Base-by-base conservation (phyloP, 768 basidiomycete species). In the Leccinellum rugosiceps region DNA sequence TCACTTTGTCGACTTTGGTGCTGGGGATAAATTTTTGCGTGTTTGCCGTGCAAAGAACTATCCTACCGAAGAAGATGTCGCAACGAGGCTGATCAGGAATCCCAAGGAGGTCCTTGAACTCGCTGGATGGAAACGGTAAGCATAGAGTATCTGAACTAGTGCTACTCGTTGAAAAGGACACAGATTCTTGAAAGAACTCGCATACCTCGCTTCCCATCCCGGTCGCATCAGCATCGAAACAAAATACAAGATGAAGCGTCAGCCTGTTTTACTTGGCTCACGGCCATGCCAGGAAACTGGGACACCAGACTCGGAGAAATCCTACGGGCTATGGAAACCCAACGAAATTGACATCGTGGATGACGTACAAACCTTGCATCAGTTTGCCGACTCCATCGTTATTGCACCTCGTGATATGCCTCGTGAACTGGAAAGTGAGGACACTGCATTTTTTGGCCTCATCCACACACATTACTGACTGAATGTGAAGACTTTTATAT, bases 1-100 rank as follows among this genome's bases (percentile, higher is more conserved):
- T 68, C 79, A 83, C 25, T 96, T 94, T 63, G 84, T 98, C 50
- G 85, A 94, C 68, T 96, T 95, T 69, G 94, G 93, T 0, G 64
- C 77, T 1, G 74, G 77, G 9, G 94, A 87, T 31, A 94, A 92
- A 64, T 97, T 98, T 72, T 76, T 98, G 38, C 80, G 79, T 51
- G 86, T 87, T 6, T 91, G 92, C 63, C 93, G 93, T 5, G 90
- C 94, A 19, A 87, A 84, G 64, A 83, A 83, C 28, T 88, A 91
- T 65, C 94, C 94, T 2, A 90, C 83, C 44, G 82, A 90, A 4
- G 86, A 91, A 57, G 92, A 93, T 68, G 78, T 92, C 45, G 86
- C 84, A 0, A 78, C 79, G 50, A 85, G 83, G 53, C 70, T 93
- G 32, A 67, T 93, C 13, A 75, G 76, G 3, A 77, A 91, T 68